phyloP scores from a whole-genome alignment of 352 stramenopile species.

The Phytophthora multivora region DNA sequence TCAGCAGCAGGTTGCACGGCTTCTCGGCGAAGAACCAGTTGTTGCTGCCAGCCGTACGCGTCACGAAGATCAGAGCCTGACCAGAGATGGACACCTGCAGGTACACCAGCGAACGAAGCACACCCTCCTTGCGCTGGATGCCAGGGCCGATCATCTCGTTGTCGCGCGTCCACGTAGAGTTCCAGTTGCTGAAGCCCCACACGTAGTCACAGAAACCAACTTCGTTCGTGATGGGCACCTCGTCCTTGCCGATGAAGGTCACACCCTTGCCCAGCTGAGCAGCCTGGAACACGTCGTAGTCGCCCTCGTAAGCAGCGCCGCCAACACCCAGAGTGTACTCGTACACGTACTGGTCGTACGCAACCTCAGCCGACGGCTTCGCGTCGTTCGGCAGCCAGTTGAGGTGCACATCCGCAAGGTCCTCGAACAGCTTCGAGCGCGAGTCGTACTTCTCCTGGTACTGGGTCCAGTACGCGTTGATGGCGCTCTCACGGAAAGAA shows the following conservation, averaged over 20 bases:
- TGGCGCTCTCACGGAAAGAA: slow-evolving; percentile 41
- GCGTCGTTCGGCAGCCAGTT: slow-evolving; percentile 46
- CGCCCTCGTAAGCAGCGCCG: slow-evolving; percentile 31
- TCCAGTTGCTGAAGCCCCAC: slow-evolving; percentile 75
- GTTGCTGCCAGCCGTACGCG: slow-evolving; percentile 72
- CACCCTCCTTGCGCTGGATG: slow-evolving; percentile 68
- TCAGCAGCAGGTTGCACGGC: slow-evolving; percentile 63
- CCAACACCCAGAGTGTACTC: slow-evolving; percentile 52
- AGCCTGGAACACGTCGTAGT: slow-evolving; percentile 53
- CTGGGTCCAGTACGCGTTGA: slow-evolving; percentile 48
- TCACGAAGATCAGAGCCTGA: slow-evolving; percentile 79
- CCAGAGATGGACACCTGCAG: slow-evolving; percentile 77
- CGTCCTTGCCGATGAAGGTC: slow-evolving; percentile 59
- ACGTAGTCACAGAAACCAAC: slow-evolving; percentile 71
- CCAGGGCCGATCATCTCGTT: slow-evolving; percentile 69
- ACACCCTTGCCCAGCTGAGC: slow-evolving; percentile 55
- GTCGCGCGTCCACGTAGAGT: slow-evolving; percentile 66
- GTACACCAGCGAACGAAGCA: slow-evolving; percentile 72
- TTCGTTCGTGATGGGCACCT: slow-evolving; percentile 66
- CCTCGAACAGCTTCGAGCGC: slow-evolving; percentile 52
- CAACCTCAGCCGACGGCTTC: slow-evolving; percentile 45
- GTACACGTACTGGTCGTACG: slow-evolving; percentile 65
- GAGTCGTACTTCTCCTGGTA: slow-evolving; percentile 59
- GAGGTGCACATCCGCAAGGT: slow-evolving; percentile 62
- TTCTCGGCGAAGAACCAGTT: slow-evolving; percentile 79